Evolutionary conservation across 129 eudicot species (phyloP), one percentile per base, ranked within the genome.

Genomic region (Flaveria sonorensis): DNA sequence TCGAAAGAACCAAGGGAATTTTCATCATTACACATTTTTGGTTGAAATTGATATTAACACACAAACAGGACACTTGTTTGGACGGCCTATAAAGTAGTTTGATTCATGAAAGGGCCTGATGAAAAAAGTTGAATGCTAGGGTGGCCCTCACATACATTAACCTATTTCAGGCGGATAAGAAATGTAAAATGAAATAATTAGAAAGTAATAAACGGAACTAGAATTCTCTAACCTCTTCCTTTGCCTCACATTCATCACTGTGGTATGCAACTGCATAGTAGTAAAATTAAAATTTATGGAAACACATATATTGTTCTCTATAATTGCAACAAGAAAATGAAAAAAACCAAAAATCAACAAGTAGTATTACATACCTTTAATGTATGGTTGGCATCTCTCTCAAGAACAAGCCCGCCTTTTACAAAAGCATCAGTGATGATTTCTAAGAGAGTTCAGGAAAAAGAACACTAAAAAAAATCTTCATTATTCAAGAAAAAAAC

Each of bases 371-470:
- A 43, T 84, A 94, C 98, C 96, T 87, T 87, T 36, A 94, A 77
- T 62, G 86, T 75, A 43, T 81, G 93, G 16, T 74, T 71, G 45
- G 80, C 89, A 71, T 91, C 97, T 72, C 69, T 94, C 51, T 87
- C 93, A 42, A 94, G 89, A 83, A 94, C 98, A 43, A 94, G 89
- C n/a, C 98, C 98, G 56, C 93, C 96, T 77, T 94, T 81, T 16
- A 77, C 81, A 80, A 91, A 94, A 61, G 97, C 92, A 83, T 94
- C 89, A 28, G 77, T 89, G 28, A 94, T 94, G 82, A 94, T 83
- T 68, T 87, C 98, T 94, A 84, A 67, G 75, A 81, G 79, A 75
- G 85, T 71, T 91, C 43, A 94, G 73, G 88, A 84, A 87, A 82
- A 71, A 4, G 48, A 53, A 47, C 73, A 65, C 66, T 28, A 66